Conservation (phyloP, 164 flowering plant species). For the Vitis riparia region DNA sequence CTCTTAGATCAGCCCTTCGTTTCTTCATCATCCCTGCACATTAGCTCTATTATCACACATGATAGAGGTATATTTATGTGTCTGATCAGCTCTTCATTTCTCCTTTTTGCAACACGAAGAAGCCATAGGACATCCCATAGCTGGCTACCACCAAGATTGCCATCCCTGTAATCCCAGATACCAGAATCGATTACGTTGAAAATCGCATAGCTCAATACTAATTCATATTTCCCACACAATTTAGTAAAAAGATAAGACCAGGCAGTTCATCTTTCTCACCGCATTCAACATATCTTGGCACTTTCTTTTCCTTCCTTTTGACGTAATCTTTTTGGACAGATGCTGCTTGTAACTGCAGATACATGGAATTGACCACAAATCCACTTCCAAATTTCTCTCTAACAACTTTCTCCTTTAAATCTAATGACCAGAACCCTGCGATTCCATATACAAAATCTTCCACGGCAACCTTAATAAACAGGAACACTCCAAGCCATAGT, state of each 20-base stretch:
- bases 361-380: conserved; percentile 57
- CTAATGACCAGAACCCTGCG: conserved; percentile 59
- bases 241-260: neutral
- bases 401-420: conserved; percentile 56
- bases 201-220: neutral
- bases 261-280: conserved; percentile 28
- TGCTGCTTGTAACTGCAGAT: conserved; percentile 45
- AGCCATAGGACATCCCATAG: conserved; percentile 46
- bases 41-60: no score
- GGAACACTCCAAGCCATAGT: conserved; percentile 43
- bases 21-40: no score
- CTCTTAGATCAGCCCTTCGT: no score
- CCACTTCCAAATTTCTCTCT: conserved; percentile 82
- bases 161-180: conserved; percentile 38
- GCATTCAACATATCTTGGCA: conserved; percentile 21
- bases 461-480: conserved; percentile 55
- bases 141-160: conserved; percentile 43
- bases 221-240: neutral
- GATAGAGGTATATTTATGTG: no score
- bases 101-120: conserved; percentile 38
- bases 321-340: neutral
- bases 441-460: conserved; percentile 37
- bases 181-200: neutral
- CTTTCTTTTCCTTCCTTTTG: conserved; percentile 10
- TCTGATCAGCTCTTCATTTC: conserved; percentile 29